A percentile compares a stretch with the other conserved stretches of the same genome.
Evolutionary conservation across 2,329 filamentous ascomycete species (phyloP).

Genomic region (Neurospora sp.): DNA sequence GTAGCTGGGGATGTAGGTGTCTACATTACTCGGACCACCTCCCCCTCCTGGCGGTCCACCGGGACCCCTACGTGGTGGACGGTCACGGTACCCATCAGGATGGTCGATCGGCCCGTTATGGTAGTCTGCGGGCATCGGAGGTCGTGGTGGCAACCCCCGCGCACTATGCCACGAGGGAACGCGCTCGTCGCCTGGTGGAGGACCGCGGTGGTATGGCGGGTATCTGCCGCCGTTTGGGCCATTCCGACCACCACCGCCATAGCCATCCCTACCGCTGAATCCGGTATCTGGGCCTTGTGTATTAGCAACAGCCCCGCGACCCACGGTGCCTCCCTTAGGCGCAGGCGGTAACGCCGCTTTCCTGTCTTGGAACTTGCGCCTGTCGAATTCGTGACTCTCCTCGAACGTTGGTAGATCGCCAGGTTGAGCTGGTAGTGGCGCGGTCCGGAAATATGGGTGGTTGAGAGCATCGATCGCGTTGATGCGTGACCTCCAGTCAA

Average conservation of each 20-base stretch:
- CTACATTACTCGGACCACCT: constrained; percentile 24
- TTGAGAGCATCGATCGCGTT: constrained; percentile 91
- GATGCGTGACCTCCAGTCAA: constrained; percentile 81
- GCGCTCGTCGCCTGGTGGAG: constrained; percentile 22
- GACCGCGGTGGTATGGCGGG: constrained; percentile 25
- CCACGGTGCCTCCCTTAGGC: constrained; percentile 83
- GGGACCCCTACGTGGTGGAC: constrained; percentile 13
- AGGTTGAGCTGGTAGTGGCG: constrained; percentile 69
- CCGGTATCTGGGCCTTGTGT: constrained; percentile 38
- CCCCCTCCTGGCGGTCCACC: constrained; percentile 19
- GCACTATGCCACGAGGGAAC: constrained; percentile 47
- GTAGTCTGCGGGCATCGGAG: constrained; percentile 35
- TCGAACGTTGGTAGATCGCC: constrained; percentile 86
- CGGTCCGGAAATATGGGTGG: constrained; percentile 80
- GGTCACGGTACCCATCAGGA: constrained; percentile 32
- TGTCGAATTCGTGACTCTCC: constrained; percentile 93
- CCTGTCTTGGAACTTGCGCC: constrained; percentile 80
- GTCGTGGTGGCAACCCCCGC: constrained; percentile 39
- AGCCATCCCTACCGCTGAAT: constrained; percentile 43
- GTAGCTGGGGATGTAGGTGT: constrained; percentile 43
- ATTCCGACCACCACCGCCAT: constrained; percentile 31
- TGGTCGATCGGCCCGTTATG: constrained; percentile 28
- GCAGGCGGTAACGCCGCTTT: constrained; percentile 79
- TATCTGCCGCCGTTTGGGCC: constrained; percentile 38
- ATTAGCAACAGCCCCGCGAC: constrained; percentile 48